Conservation (phyloP, 1,284 basidiomycete species). For the Rhizopogon hawkerae region DNA sequence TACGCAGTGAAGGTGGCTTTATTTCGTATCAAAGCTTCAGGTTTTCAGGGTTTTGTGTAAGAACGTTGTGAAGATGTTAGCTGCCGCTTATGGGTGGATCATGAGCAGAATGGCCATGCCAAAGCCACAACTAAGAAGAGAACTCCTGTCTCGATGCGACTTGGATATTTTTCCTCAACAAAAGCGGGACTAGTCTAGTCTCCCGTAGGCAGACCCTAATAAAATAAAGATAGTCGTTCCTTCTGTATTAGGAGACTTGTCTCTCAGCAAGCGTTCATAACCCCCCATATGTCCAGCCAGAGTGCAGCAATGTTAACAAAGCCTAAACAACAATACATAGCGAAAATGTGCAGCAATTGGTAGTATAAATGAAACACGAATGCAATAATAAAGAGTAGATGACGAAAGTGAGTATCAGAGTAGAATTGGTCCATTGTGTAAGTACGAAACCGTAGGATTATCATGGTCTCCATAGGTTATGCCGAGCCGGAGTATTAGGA, state of each 20-base stretch:
- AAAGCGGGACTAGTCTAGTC: too few species aligned
- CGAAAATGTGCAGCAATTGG: constrained; percentile 16
- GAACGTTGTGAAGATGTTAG: not conserved
- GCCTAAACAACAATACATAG: constrained; percentile 23
- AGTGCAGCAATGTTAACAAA: constrained; percentile 2
- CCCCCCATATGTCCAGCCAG: too few species aligned
- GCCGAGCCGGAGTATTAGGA: constrained; percentile 28
- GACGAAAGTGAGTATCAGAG: constrained; percentile 7
- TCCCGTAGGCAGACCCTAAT: too few species aligned
- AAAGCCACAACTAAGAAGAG: too few species aligned
- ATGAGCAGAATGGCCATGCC: too few species aligned
- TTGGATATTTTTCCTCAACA: too few species aligned
- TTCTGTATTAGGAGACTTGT: too few species aligned
- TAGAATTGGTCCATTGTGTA: constrained; percentile 12
- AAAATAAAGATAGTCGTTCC: too few species aligned
- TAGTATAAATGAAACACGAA: constrained; percentile 23
- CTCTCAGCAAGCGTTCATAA: too few species aligned
- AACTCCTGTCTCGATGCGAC: too few species aligned
- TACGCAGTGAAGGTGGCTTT: too few species aligned
- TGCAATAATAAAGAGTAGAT: constrained; percentile 23
- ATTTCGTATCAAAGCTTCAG: not conserved
- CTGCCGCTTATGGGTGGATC: too few species aligned
- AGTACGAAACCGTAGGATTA: constrained; percentile 11
- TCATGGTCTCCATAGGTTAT: constrained; percentile 28
- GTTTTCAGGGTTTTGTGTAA: not conserved